Evolutionary conservation across 2,329 filamentous ascomycete species (phyloP).

Genomic region (Mollisiaceae sp.): DNA sequence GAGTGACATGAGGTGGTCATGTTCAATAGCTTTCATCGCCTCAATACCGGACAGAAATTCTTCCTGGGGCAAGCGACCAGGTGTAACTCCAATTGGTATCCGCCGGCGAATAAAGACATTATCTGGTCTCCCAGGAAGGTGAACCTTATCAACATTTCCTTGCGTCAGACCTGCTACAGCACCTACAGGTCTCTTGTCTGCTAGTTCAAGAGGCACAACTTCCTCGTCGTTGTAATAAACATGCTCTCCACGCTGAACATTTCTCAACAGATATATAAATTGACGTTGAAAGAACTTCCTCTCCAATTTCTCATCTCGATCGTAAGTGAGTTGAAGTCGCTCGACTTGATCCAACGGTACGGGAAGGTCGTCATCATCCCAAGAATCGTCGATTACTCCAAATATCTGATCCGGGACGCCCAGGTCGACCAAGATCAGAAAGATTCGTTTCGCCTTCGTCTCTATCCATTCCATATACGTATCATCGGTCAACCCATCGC

Average conservation of each 20-base stretch:
- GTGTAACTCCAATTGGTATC: conserved; percentile 55
- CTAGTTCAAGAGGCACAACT: conserved; percentile 70
- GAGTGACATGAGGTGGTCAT: conserved; percentile 72
- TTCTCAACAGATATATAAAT: conserved; percentile 71
- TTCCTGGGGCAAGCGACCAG: conserved; percentile 52
- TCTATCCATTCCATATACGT: conserved; percentile 83
- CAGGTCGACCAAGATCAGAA: conserved; percentile 73
- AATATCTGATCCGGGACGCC: conserved; percentile 77
- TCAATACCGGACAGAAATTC: conserved; percentile 67
- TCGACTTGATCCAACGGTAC: conserved; percentile 69
- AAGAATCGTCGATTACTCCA: conserved; percentile 74
- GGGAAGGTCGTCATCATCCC: conserved; percentile 78
- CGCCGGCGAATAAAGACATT: conserved; percentile 62
- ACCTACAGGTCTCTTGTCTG: conserved; percentile 60
- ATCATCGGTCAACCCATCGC: conserved; percentile 68
- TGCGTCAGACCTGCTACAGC: conserved; percentile 46
- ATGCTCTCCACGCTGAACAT: conserved; percentile 64
- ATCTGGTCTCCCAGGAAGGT: conserved; percentile 65
- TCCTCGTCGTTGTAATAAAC: conserved; percentile 69
- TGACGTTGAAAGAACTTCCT: conserved; percentile 73
- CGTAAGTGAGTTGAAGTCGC: conserved; percentile 63
- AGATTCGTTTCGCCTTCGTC: conserved; percentile 69
- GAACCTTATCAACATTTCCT: conserved; percentile 60
- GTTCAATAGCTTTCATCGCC: conserved; percentile 61
- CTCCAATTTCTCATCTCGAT: conserved; percentile 66